Base-by-base conservation (phyloP, 1,139 yeast genomes). In the Blastobotrys serpentis region DNA sequence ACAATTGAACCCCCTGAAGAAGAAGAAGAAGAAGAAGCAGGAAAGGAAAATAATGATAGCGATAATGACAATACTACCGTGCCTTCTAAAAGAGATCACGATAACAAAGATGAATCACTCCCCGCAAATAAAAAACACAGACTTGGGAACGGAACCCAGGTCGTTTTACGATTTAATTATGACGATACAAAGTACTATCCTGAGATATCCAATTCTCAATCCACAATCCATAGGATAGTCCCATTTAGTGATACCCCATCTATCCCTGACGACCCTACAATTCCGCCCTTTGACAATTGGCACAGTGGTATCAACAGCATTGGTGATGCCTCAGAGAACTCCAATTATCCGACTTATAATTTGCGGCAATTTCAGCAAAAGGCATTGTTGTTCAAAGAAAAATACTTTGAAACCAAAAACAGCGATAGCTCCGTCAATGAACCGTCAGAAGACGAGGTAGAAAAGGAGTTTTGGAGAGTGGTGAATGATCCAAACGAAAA, bases 291-390 rank as follows among this genome's bases (percentile, higher is more conserved):
- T 36, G 59, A 55, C 38, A 53, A 49, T 16, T 58, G 60, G 60
- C 58, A 55, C 37, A 44, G 49, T 11, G 56, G 57, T 2, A 29
- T 34, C 7, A 19, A 49, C 2, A 40, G 34, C 3, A 23, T 47
- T 25, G 56, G 56, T 30, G 58, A 54, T 22, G 40, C 39, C 25
- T 32, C 32, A 2, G 52, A 53, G 3, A 87, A 86, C 62, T 87
- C 83, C 55, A 95, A 86, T 54, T 79, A 83, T 13, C 73, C 79
- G 26, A 73, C 76, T 48, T 87, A 85, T 60, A 73, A 83, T 0
- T 67, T 82, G 17, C 60, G 67, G 0, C 84, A 86, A 52, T 89
- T 89, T 61, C 76, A 76, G 52, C 66, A 75, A 14, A 72, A 80
- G 55, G 84, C 89, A 53, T 64, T 68, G 22, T 70, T 74, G 17